Evolutionary conservation across 805 yeast genomes (phyloP), one percentile per base, ranked within the genome.

Genomic region (Starmerella khaoyaiensis): DNA sequence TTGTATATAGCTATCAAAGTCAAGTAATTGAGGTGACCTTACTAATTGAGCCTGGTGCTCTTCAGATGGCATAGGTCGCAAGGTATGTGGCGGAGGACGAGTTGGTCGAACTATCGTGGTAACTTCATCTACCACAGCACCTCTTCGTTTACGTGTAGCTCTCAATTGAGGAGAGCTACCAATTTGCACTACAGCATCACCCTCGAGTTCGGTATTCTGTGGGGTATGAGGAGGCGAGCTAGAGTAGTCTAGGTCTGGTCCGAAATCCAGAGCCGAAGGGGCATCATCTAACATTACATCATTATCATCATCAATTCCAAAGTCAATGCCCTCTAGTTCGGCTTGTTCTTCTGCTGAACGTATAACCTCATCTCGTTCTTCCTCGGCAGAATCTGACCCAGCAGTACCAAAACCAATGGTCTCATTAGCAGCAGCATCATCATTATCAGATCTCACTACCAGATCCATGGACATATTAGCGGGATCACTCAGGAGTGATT

Each of bases 151-250:
- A 2, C 39, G 31, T 10, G 9, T 20, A 4, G 35, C 20, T 4
- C n/a, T 11, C 2, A 14, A 15, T 12, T 28, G 18, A 22, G 30
- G 14, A 12, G 17, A 15, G 14, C 8, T 26, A 5, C 21, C 29
- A 9, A 19, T 21, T 4, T 23, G 34, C 3, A 33, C 37, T 15
- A 29, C 38, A 5, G 12, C 5, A 19, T 21, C 37, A 16, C 14
- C 32, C 5, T 14, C 14, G 3, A 36, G 47, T 27, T 25, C n/a
- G 12, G 16, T 27, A 12, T 31, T 39, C 6, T 3, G 35, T 2
- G 49, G 48, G 6, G 48, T 45, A 16, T 34, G 47, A 4, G 46
- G 46, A 3, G 47, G 46, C 3, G 44, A 35, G 8, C 41, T 33
- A 19, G 45, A 39, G 34, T 37, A 32, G 16, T 25, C 40, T 11